Evolutionary conservation across 192 early-diverging fungal genomes (phyloP), one percentile per base, ranked within the genome.

Genomic region (Coemansia sp.): DNA sequence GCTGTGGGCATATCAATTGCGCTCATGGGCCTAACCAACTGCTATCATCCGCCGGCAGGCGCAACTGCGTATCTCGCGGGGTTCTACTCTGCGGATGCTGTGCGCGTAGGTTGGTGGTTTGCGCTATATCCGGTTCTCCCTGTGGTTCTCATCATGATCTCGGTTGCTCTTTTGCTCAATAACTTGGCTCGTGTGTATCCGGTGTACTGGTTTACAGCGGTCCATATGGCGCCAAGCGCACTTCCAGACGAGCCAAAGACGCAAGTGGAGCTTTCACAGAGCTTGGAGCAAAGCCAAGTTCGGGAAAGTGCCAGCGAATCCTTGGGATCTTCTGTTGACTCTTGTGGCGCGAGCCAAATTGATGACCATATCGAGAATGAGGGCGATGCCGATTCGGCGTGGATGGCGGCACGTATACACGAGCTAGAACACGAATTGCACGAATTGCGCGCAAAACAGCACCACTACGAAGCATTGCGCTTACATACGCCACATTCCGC

Each of bases 1-100:
- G 71, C 80, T 3, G 80, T 83, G 6, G 76, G 75, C 8, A 40
- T 77, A 8, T 59, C 80, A 3, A 77, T 77, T n/a, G 59, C 39
- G 12, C 58, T 77, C 31, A 83, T 83, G 80, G 80, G 76, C 14
- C 49, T 83, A 24, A 70, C 68, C 0, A 77, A 74, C 24, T 77
- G 75, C 65, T 77, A 76, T 15, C 80, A 83, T 37, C 80, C 80
- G 42, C 80, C 80, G 29, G 80, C 75, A 2, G 80, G 80, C 19
- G 80, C 80, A 2, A 77, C 80, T 0, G 80, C 80, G 36, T 74
- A 71, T 51, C 37, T 83, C 12, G 75, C 64, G 11, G 80, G 74
- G 0, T 71, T 61, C 14, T 70, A 56, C 20, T 54, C 65, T 29
- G 31, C 71, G 0, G 68, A 67, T 22, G 60, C 74, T 1, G 54